Conservation (phyloP, 2,329 filamentous ascomycete species). For the Penicillium psychrosexuale region DNA sequence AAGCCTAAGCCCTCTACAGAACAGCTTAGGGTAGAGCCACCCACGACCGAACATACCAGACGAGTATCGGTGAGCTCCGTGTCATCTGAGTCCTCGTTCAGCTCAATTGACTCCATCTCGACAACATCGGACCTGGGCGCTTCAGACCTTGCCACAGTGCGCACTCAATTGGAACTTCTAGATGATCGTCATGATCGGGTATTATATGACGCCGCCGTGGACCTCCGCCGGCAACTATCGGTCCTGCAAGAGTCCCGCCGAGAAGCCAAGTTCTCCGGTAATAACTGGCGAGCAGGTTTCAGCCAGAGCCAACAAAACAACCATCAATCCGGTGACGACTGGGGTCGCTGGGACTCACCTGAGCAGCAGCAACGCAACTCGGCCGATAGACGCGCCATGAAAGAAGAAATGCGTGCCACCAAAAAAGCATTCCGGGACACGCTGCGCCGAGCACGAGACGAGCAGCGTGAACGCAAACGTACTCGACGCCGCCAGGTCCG, state of each 20-base stretch:
- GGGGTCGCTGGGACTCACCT: conserved; percentile 39
- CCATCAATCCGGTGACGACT: conserved; percentile 19
- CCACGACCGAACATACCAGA: conserved; percentile 19
- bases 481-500: conserved; percentile 23
- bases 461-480: conserved; percentile 31
- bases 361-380: conserved; percentile 31
- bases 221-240: conserved; percentile 36
- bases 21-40: neutral
- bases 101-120: conserved; percentile 38
- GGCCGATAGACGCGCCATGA: conserved; percentile 32
- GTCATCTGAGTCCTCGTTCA: conserved; percentile 35
- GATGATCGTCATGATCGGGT: conserved; percentile 37
- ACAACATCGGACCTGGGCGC: conserved; percentile 37
- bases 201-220: conserved; percentile 35
- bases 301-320: conserved; percentile 6
- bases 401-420: conserved; percentile 38
- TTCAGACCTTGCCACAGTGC: conserved; percentile 36
- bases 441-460: conserved; percentile 35
- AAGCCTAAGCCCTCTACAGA: neutral
- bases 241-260: conserved; percentile 35
- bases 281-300: conserved; percentile 23
- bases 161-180: conserved; percentile 35
- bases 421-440: conserved; percentile 39
- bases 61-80: conserved; percentile 30
- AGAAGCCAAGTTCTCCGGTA: conserved; percentile 26